These are phyloP conservation scores for Piper betle DNA, from an alignment of 164 flowering plant genomes.

Conservation along the genomic window DNA sequence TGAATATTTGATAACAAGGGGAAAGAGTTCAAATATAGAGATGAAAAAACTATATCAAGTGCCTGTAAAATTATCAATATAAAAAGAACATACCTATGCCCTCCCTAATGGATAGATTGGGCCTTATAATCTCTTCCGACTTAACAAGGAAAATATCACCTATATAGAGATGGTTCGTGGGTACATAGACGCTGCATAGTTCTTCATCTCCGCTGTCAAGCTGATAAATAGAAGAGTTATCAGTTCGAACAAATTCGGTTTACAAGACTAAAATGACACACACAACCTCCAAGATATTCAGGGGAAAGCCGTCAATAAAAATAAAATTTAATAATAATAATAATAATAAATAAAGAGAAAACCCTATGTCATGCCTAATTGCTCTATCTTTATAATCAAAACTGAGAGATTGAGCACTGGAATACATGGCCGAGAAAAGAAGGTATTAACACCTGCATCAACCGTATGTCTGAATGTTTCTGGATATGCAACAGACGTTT, in stretches of 20 bases:
- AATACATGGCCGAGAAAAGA: no score
- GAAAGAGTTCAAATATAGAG: neutral
- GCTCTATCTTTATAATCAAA: no score
- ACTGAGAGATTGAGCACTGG: no score
- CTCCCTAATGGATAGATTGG: constrained; percentile 71
- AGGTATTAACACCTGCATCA: no score
- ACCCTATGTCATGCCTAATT: no score
- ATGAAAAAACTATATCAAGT: neutral
- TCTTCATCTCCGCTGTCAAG: constrained; percentile 63
- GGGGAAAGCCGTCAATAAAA: no score
- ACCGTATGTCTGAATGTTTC: no score
- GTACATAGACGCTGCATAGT: constrained; percentile 69
- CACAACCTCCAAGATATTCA: no score
- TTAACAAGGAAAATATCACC: constrained; percentile 62
- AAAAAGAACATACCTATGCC: constrained; percentile 50
- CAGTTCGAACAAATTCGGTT: neutral
- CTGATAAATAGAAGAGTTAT: constrained; percentile 18
- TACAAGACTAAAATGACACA: neutral
- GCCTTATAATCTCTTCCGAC: constrained; percentile 61
- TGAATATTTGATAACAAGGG: neutral
- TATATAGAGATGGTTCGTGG: constrained; percentile 71
- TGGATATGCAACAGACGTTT: no score
- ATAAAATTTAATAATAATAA: no score
- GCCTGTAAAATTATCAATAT: neutral
- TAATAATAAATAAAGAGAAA: no score